Percentiles rank a stretch among this genome's conserved stretches.
These are phyloP conservation scores for Pseudogymnoascus sp. DNA, from an alignment of 2,329 filamentous ascomycete genomes.

Conservation along the genomic window DNA sequence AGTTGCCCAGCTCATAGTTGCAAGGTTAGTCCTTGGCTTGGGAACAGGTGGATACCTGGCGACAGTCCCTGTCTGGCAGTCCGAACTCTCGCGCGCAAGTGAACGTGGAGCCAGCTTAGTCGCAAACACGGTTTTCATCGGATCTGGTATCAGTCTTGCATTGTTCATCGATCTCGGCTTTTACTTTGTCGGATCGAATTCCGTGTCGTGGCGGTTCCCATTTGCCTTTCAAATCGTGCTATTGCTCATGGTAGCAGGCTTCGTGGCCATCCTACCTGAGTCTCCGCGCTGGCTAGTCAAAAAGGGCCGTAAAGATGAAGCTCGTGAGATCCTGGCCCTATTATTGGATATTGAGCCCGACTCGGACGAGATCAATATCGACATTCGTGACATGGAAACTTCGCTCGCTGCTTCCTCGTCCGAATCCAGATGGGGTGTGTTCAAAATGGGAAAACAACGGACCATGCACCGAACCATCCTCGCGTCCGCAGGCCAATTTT, in stretches of 20 bases:
- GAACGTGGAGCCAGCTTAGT: conserved; percentile 48
- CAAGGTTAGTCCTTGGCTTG: conserved; percentile 39
- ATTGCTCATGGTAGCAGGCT: conserved; percentile 41
- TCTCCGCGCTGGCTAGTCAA: conserved; percentile 12
- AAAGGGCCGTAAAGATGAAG: conserved; percentile 6
- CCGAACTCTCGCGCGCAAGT: conserved; percentile 45
- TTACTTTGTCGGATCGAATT: conserved; percentile 36
- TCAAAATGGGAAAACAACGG: not conserved
- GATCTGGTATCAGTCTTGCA: conserved; percentile 44
- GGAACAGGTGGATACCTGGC: conserved; percentile 38
- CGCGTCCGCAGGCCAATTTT: conserved; percentile 17
- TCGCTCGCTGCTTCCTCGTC: not conserved
- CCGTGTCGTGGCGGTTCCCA: conserved; percentile 48
- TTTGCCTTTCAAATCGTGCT: conserved; percentile 48
- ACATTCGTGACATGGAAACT: not conserved
- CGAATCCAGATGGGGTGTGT: not conserved
- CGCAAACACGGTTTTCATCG: conserved; percentile 46
- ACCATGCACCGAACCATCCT: conserved; percentile 1
- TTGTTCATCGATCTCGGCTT: conserved; percentile 51
- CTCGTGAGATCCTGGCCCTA: not conserved
- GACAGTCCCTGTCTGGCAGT: conserved; percentile 48
- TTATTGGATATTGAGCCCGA: not conserved
- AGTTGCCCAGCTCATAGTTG: conserved; percentile 44
- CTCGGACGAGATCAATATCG: conserved; percentile 10
- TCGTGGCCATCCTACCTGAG: conserved; percentile 7